phyloP scores from a whole-genome alignment of 2,329 filamentous ascomycete genomes.

The Fusarium dimerum region DNA sequence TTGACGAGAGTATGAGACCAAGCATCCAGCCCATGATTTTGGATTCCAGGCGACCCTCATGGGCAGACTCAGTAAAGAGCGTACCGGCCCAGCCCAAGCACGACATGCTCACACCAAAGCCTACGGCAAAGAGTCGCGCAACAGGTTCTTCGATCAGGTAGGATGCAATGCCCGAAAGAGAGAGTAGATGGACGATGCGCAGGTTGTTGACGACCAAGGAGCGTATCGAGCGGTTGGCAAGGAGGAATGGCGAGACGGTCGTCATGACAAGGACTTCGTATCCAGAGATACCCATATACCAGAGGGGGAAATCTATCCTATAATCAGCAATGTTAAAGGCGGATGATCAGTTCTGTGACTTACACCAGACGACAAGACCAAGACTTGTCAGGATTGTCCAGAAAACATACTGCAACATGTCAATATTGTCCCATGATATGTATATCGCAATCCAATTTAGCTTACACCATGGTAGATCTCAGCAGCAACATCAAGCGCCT shows the following conservation, averaged over 20 bases:
- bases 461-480: slow-evolving; percentile 90
- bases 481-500: slow-evolving; percentile 77
- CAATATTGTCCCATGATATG: slow-evolving; percentile 12
- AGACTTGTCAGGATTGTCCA: slow-evolving; percentile 94
- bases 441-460: slow-evolving; percentile 11
- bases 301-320: slow-evolving; percentile 80
- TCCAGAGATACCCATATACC: slow-evolving; percentile 98
- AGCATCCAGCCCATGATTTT: slow-evolving; percentile 79
- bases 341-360: slow-evolving; percentile 40
- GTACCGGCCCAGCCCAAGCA: slow-evolving; percentile 84
- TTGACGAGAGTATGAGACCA: slow-evolving; percentile 80
- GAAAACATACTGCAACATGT: slow-evolving; percentile 72
- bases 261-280: slow-evolving; percentile 89
- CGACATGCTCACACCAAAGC: slow-evolving; percentile 76
- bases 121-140: slow-evolving; percentile 76
- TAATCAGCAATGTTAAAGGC: slow-evolving; percentile 16
- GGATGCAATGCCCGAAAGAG: slow-evolving; percentile 75
- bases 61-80: slow-evolving; percentile 74
- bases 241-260: slow-evolving; percentile 77
- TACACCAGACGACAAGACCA: slow-evolving; percentile 90
- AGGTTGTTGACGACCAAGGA: slow-evolving; percentile 68
- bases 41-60: slow-evolving; percentile 75
- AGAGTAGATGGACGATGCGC: slow-evolving; percentile 72
- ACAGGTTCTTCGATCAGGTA: slow-evolving; percentile 75
- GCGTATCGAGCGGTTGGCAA: slow-evolving; percentile 71